Conservation (phyloP, 768 basidiomycete species). For the Lanmaoa pseudosensibilis region DNA sequence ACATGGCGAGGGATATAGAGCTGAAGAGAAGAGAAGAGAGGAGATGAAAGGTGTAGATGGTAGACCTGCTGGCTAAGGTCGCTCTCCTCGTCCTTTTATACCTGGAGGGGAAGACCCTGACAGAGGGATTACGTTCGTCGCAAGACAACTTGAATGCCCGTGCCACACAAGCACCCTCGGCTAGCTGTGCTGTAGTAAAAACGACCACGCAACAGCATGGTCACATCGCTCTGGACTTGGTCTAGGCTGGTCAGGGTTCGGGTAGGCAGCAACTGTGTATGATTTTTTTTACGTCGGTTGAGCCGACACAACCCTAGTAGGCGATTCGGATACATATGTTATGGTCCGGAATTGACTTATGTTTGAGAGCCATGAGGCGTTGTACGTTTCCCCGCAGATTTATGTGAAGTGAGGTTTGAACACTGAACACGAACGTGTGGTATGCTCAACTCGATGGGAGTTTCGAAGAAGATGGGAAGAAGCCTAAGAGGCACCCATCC, state of each 20-base stretch:
- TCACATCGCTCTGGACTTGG: not conserved
- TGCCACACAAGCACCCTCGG: not conserved
- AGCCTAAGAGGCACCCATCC: not conserved
- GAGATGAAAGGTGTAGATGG: not conserved
- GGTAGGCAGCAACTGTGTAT: not conserved
- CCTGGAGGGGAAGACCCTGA: conserved; percentile 3
- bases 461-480: not conserved
- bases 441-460: not conserved
- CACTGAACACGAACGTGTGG: not conserved
- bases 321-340: too few species aligned
- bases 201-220: too few species aligned
- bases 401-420: not conserved
- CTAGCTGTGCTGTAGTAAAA: conserved; percentile 6
- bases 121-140: conserved; percentile 2
- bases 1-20: conserved; percentile 2
- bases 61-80: not conserved
- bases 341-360: too few species aligned
- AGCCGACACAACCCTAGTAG: not conserved
- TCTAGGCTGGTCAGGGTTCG: not conserved
- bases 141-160: not conserved
- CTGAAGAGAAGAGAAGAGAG: not conserved
- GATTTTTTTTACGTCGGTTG: not conserved
- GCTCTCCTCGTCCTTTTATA: conserved; percentile 6
- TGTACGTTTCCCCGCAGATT: not conserved
- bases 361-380: too few species aligned